Base-by-base conservation (phyloP, 164 flowering plant genomes). In the Vitis rupestris region DNA sequence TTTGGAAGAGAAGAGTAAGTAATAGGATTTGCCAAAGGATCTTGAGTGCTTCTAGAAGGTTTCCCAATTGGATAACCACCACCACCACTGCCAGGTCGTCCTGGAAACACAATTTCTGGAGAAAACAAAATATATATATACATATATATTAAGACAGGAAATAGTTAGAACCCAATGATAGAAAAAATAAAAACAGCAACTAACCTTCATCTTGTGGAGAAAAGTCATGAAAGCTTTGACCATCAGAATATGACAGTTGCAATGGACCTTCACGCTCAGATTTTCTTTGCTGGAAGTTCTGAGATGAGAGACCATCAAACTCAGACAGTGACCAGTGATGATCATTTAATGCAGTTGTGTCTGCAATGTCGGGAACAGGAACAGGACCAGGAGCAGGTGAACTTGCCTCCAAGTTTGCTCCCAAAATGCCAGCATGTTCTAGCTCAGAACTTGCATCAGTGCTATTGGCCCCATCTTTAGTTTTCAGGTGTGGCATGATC, bases 401-500 rank as follows among this genome's bases (percentile, higher is more conserved):
- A 55, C 62, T 49, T 17, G 80, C 59, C 50, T 78, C 89, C 63
- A 75, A 44, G n/a, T 72, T 79, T 27, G 77, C 85, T 60, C 70
- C 86, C 47, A 75, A 14, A 49, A 65, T 62, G 66, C 72, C 77
- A 74, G 79, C 67, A 0, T 63, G 65, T 19, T 84, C 90, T 12
- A 71, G 17, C 31, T 67, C 62, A 55, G 72, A 27, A 67, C 19
- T 72, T 44, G 60, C 16, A 61, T 79, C 70, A 37, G 61, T 54
- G 67, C 47, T 61, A 71, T 64, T 54, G 16, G 67, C 75, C 50
- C 69, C 78, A 55, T 61, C 72, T 23, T 61, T 68, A 49, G 48
- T 61, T 77, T 71, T 87, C 75, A 92, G 74, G 72, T 88, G 88
- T 63, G 99, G 94, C 90, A 94, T 87, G 59, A 94, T 72, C 54